Evolutionary conservation across 495 filamentous ascomycete genomes (phyloP).

Genomic region (Xylaria venustula): DNA sequence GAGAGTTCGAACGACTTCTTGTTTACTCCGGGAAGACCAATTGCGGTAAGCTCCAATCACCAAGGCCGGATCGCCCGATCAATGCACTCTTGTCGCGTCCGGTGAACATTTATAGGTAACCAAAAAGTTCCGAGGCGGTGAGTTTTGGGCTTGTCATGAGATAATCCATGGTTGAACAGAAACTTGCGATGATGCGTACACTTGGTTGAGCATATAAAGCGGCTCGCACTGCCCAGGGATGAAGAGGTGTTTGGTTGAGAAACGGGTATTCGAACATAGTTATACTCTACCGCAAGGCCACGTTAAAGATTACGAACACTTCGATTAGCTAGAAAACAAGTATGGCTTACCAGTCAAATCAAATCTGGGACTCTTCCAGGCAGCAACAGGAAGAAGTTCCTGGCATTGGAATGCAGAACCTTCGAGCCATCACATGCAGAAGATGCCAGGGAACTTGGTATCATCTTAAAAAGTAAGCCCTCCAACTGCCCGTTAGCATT

Average conservation of each 20-base stretch:
- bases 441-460: not conserved
- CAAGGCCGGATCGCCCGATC: not conserved
- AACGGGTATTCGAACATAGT: too few relatives aligned
- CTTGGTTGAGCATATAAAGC: slow-evolving; percentile 8
- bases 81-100: not conserved
- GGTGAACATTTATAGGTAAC: not conserved
- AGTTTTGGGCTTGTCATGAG: not conserved
- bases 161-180: not conserved
- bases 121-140: slow-evolving; percentile 8
- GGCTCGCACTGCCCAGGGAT: not conserved
- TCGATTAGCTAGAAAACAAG: not conserved
- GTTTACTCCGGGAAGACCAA: not conserved
- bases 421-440: slow-evolving; percentile 2
- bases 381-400: slow-evolving; percentile 4
- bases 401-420: not conserved
- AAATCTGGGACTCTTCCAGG: not conserved
- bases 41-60: not conserved
- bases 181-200: not conserved
- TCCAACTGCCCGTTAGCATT: not conserved
- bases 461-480: slow-evolving; percentile 8
- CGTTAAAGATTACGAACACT: not conserved
- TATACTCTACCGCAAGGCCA: too few relatives aligned
- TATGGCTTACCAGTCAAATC: slow-evolving; percentile 1
- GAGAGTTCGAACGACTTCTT: not conserved
- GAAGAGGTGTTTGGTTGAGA: not conserved